Evolutionary conservation across 192 early-diverging fungal genomes (phyloP).

Genomic region (Fimicolochytrium jonesii): DNA sequence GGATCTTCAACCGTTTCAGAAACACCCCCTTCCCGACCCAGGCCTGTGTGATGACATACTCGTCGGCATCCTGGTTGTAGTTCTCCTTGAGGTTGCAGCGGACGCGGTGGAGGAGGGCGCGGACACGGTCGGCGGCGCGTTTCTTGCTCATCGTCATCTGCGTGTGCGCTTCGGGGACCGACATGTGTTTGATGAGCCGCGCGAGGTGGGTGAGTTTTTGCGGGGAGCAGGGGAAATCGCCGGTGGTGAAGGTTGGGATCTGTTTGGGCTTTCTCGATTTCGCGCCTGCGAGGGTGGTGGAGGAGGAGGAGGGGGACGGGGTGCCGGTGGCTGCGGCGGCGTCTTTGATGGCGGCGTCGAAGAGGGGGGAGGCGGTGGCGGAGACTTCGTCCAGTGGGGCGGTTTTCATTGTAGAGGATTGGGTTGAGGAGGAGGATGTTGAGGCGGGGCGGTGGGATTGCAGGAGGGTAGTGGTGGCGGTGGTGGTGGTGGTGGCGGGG

Average conservation of each 20-base stretch:
- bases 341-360: slow-evolving; percentile 25
- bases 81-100: slow-evolving; percentile 20
- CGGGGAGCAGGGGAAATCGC: slow-evolving; percentile 32
- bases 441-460: no score
- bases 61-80: slow-evolving; percentile 16
- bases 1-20: slow-evolving; percentile 67
- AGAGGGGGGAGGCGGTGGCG: slow-evolving; percentile 17
- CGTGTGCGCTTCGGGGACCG: slow-evolving; percentile 31
- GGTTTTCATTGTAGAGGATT: no score
- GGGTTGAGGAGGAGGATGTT: no score
- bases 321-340: background rate
- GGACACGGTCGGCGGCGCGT: slow-evolving; percentile 33
- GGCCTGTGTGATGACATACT: slow-evolving; percentile 48
- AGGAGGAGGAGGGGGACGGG: background rate
- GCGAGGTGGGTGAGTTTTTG: slow-evolving; percentile 45
- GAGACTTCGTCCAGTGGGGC: no score
- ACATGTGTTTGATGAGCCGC: slow-evolving; percentile 34
- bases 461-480: no score
- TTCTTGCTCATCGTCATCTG: slow-evolving; percentile 46
- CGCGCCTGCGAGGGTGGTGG: background rate
- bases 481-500: no score
- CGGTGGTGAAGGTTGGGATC: slow-evolving; percentile 29
- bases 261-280: background rate
- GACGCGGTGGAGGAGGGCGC: slow-evolving; percentile 29
- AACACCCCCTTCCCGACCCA: slow-evolving; percentile 85